A percentile compares a stretch with the other conserved stretches of the same genome.
phyloP scores from a whole-genome alignment of 2,329 filamentous ascomycete species.

The Penicillium polonicum region DNA sequence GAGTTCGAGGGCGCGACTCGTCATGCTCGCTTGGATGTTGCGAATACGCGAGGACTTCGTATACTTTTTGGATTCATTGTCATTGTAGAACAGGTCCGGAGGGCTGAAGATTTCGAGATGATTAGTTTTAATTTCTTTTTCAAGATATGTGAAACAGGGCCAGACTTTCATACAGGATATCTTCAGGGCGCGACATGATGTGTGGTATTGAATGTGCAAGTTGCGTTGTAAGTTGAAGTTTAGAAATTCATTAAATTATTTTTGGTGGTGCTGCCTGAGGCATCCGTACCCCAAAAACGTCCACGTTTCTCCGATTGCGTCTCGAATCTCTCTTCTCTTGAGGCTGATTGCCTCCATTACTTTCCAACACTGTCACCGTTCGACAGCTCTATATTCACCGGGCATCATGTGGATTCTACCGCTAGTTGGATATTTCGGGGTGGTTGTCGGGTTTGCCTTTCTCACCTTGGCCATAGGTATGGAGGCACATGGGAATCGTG shows the following conservation, averaged over 20 bases:
- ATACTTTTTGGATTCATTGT: constrained; percentile 93
- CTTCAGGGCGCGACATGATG: constrained; percentile 95
- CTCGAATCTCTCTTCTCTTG: neutral
- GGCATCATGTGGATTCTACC: constrained; percentile 87
- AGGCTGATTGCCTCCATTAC: constrained; percentile 2
- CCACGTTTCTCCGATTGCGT: constrained; percentile 9
- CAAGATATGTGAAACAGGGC: constrained; percentile 5
- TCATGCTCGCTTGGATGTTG: constrained; percentile 94
- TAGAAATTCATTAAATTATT: constrained; percentile 14
- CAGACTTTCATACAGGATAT: constrained; percentile 68
- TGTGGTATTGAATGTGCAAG: constrained; percentile 17
- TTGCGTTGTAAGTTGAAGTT: constrained; percentile 1
- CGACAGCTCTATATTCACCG: neutral
- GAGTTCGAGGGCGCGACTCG: constrained; percentile 84
- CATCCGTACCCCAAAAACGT: constrained; percentile 12
- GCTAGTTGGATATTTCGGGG: constrained; percentile 82
- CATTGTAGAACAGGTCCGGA: constrained; percentile 96
- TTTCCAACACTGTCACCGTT: constrained; percentile 27
- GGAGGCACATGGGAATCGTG: constrained; percentile 16
- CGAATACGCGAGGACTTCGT: constrained; percentile 94
- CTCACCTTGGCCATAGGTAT: constrained; percentile 88
- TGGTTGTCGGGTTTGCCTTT: constrained; percentile 86
- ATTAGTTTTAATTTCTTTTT: constrained; percentile 20
- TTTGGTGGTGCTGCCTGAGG: constrained; percentile 18
- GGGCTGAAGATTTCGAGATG: constrained; percentile 55